Evolutionary conservation across 108 stramenopile species (phyloP), one percentile per base, ranked within the genome.

Genomic region (Ochromonas danica): DNA sequence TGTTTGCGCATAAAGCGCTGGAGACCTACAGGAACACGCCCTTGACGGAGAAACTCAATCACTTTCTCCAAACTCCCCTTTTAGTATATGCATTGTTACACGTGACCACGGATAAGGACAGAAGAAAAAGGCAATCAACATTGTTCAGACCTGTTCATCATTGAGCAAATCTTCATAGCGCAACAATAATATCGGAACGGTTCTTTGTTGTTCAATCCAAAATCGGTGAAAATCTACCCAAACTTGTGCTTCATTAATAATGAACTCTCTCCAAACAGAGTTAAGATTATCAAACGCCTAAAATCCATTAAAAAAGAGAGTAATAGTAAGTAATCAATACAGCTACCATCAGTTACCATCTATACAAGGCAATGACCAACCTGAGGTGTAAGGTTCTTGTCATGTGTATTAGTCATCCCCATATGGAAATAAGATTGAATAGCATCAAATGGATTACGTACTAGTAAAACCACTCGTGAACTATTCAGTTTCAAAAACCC

Each of bases 361-460:
- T 51, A 51, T 51, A 14, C 22, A 51, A 14, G 45, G 6, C 38
- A n/a, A n/a, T n/a, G n/a, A n/a, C n/a, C n/a, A n/a, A 75, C 72
- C 43, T 75, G 3, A 3, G 36, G 25, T 36, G 45, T 35, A 35
- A 75, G 38, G 6, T 25, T 90, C 71, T 90, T 71, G 30, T 94
- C 92, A 71, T 98, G 97, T 22, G 93, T 94, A 85, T 96, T 95
- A 27, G 97, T 98, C 38, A 92, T 84, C 45, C 88, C 88, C 87
- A 98, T 84, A 88, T 98, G 94, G 81, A 94, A 96, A 85, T 93
- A 96, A 1, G 92, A 92, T 80, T 95, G 93, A 78, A 97, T 95
- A 60, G 95, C 93, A 91, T 98, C 97, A 79, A 90, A 98, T 0
- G 97, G 97, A 85, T 97, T 98, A 14, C 97, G 88, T 33, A 97